phyloP scores from a whole-genome alignment of 805 yeast species.

The Nakazawaea anatomiae region DNA sequence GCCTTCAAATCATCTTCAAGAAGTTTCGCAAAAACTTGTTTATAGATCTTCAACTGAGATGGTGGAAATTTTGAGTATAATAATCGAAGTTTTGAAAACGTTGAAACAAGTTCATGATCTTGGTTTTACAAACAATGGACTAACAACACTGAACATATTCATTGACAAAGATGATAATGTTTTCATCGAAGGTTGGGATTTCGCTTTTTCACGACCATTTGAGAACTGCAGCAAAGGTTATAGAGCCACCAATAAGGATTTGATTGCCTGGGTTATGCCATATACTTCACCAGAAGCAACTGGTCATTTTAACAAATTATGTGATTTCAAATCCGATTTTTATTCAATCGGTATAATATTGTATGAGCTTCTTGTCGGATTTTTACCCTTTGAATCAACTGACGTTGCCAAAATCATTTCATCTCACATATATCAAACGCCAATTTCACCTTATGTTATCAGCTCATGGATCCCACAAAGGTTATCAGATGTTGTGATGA shows the following conservation, averaged over 20 bases:
- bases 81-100: slow-evolving; percentile 19
- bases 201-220: slow-evolving; percentile 31
- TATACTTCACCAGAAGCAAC: slow-evolving; percentile 47
- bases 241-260: slow-evolving; percentile 32
- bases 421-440: slow-evolving; percentile 34
- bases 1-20: neutral
- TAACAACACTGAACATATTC: slow-evolving; percentile 32
- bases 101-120: slow-evolving; percentile 28
- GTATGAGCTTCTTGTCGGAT: slow-evolving; percentile 41
- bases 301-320: slow-evolving; percentile 29
- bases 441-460: slow-evolving; percentile 31
- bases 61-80: slow-evolving; percentile 16
- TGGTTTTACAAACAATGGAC: slow-evolving; percentile 43
- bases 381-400: slow-evolving; percentile 35
- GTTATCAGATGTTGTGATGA: slow-evolving; percentile 35
- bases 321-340: slow-evolving; percentile 42
- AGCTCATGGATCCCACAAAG: slow-evolving; percentile 24
- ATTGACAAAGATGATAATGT: slow-evolving; percentile 26
- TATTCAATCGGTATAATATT: slow-evolving; percentile 45
- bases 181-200: slow-evolving; percentile 43
- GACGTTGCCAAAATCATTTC: slow-evolving; percentile 32
- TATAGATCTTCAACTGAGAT: slow-evolving; percentile 13
- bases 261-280: slow-evolving; percentile 33
- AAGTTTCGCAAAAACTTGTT: neutral
- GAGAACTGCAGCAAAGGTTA: slow-evolving; percentile 38